Conservation (phyloP, 768 basidiomycete species). For the Suillus subluteus region DNA sequence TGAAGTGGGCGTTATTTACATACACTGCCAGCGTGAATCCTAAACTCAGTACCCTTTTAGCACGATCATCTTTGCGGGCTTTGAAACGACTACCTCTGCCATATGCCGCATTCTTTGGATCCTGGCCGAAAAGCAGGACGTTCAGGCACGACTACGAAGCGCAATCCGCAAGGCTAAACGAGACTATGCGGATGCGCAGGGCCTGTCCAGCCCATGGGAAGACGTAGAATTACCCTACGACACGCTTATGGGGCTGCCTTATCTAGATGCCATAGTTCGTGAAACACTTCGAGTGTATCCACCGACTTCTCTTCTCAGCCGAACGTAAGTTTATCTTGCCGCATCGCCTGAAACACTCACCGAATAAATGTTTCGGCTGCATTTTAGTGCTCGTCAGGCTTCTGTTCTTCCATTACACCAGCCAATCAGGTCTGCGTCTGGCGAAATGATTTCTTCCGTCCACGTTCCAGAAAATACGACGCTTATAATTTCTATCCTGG, state of each 20-base stretch:
- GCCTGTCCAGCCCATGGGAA: slow-evolving; percentile 29
- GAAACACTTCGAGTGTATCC: slow-evolving; percentile 47
- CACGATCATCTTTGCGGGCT: slow-evolving; percentile 39
- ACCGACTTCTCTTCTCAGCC: slow-evolving; percentile 36
- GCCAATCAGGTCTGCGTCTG: slow-evolving; percentile 29
- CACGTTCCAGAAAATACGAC: slow-evolving; percentile 51
- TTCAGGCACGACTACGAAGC: slow-evolving; percentile 36
- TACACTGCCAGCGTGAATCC: background rate
- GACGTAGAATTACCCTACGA: slow-evolving; percentile 41
- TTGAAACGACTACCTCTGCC: slow-evolving; percentile 35
- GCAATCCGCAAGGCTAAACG: slow-evolving; percentile 36
- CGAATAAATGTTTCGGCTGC: background rate
- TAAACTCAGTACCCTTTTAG: slow-evolving; percentile 20
- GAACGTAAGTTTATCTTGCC: slow-evolving; percentile 30
- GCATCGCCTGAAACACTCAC: background rate
- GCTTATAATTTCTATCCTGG: slow-evolving; percentile 50
- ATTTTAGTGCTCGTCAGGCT: slow-evolving; percentile 46
- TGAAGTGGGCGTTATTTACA: slow-evolving; percentile 33
- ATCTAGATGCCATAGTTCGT: slow-evolving; percentile 47
- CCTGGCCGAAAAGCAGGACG: slow-evolving; percentile 32
- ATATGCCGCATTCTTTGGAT: slow-evolving; percentile 38
- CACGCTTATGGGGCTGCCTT: slow-evolving; percentile 44
- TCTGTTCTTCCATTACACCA: slow-evolving; percentile 44
- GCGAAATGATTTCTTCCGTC: slow-evolving; percentile 35
- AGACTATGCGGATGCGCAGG: slow-evolving; percentile 14